Evolutionary conservation across 768 basidiomycete species (phyloP), one percentile per base, ranked within the genome.

Genomic region (Ramaria sp.): DNA sequence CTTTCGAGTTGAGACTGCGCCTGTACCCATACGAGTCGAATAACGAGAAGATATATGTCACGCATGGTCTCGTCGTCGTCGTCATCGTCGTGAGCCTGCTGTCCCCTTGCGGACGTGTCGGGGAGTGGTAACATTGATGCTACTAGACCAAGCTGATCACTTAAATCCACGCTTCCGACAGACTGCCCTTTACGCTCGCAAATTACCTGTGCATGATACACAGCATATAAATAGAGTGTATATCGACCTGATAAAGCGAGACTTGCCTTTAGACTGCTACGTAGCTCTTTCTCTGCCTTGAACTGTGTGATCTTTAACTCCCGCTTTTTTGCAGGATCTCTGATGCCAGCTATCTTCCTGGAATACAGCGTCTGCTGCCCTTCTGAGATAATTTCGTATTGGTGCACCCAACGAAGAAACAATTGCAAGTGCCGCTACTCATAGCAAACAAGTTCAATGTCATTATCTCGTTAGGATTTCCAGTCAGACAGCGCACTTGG

Each of bases 261-360:
- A 66, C 71, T 49, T 54, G 88, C 91, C 70, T 91, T 79, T 27
- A 97, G 80, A 57, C 78, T 78, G 19, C 70, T 69, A 54, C 82
- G 79, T 30, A 97, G 70, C 37, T 88, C 86, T 68, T 89, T 94
- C 70, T 95, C 92, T 57, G 81, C 79, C 69, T 85, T 83, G 69
- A 82, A 97, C 66, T 94, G 93, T 59, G 81, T 83, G 61, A 99
- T 96, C 73, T 96, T 99, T 34, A 84, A 68, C 62, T 95, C 92
- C 62, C 96, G 73, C 56, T 86, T 77, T 65, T 78, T 80, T 1
- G 81, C 78, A 19, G 84, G 78, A 67, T 97, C 87, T 10, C 64
- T 69, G 50, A 83, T 68, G n/a, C 72, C 63, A 9, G 74, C 73
- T 10, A 76, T 61, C 53, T 74, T 76, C 48, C 75, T 75, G 45